phyloP scores from a whole-genome alignment of 352 stramenopile genomes.

The Phytophthora megakarya region DNA sequence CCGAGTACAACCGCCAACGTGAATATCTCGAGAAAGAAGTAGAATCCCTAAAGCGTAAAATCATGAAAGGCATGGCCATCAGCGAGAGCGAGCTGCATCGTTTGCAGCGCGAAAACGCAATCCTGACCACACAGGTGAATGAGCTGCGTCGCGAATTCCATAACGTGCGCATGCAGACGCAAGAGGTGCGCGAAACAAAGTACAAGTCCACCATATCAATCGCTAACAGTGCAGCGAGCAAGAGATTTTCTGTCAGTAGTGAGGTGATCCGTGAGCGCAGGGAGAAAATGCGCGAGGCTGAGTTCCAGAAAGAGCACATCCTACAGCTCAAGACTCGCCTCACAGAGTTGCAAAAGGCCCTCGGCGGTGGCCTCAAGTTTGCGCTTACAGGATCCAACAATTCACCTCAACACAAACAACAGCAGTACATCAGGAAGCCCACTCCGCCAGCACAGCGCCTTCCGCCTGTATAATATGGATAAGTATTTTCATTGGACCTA shows the following conservation, averaged over 20 bases:
- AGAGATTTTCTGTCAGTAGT: conserved; percentile 22
- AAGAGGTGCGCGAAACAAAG: conserved; percentile 62
- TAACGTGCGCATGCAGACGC: conserved; percentile 72
- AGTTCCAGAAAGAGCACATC: conserved; percentile 78
- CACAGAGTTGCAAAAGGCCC: conserved; percentile 63
- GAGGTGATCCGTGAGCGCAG: conserved; percentile 31
- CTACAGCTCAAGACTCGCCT: conserved; percentile 71
- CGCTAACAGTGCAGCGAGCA: conserved; percentile 26
- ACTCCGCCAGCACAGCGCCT: conserved; percentile 53
- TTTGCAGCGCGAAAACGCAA: conserved; percentile 80
- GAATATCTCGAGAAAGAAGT: conserved; percentile 93
- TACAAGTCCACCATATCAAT: conserved; percentile 34
- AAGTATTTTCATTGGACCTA: conserved; percentile 4
- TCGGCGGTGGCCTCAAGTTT: conserved; percentile 64
- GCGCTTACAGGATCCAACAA: conserved; percentile 43
- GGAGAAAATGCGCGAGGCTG: conserved; percentile 66
- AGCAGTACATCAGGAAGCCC: conserved; percentile 37
- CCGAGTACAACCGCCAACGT: conserved; percentile 91
- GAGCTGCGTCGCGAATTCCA: conserved; percentile 84
- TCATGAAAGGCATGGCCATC: conserved; percentile 87
- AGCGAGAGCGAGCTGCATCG: conserved; percentile 82
- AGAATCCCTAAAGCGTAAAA: conserved; percentile 89
- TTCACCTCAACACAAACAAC: conserved; percentile 33
- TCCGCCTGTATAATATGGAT: conserved; percentile 68
- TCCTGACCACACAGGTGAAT: conserved; percentile 85